Base-by-base conservation (phyloP, 2,329 filamentous ascomycete genomes). In the Alternaria infectoria region DNA sequence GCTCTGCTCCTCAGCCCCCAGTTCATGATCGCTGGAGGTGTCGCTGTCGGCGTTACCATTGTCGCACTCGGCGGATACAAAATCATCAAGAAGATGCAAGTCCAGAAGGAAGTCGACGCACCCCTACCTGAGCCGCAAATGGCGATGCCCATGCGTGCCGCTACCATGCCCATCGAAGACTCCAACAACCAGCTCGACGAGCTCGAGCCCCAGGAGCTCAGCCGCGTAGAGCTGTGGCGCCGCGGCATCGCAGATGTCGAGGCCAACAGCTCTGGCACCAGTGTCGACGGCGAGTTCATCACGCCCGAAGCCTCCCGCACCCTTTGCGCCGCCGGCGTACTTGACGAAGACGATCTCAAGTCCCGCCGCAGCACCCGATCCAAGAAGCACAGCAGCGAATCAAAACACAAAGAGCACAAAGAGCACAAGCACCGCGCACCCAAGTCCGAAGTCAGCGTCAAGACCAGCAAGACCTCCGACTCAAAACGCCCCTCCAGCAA, bases 1-100 rank as follows among this genome's bases (percentile, higher is more conserved):
- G 92, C 91, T 0, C 86, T 99, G 21, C 87, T 99, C 4, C 90
- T 93, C 0, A 94, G 91, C 60, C 96, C 96, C 1, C 93, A 99
- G 75, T 99, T 99, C 77, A 87, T 97, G 67, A 97, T 99, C 72
- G 93, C 93, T 5, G 93, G 92, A 1, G 92, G 94, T 46, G 89
- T 97, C 13, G 93, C 92, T 1, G 89, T 97, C 0, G 96, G 96
- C 13, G 90, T 97, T n/a, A 98, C 96, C 0, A 90, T 98, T 9
- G 93, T 99, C 73, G 94, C 96, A 78, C 93, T 99, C 64, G 96
- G 96, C 57, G 95, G 96, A 6, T 98, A 93, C 87, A 98, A 97
- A 82, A 97, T 99, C 78, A 90, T 99, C 81, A 96, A 97, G 85
- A 90, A 89, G 71, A 92, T 98, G 69, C 83, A 84, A 73, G 82